These are phyloP conservation scores for Elsinoe ampelina DNA, from an alignment of 2,329 filamentous ascomycete species.

Conservation along the genomic window DNA sequence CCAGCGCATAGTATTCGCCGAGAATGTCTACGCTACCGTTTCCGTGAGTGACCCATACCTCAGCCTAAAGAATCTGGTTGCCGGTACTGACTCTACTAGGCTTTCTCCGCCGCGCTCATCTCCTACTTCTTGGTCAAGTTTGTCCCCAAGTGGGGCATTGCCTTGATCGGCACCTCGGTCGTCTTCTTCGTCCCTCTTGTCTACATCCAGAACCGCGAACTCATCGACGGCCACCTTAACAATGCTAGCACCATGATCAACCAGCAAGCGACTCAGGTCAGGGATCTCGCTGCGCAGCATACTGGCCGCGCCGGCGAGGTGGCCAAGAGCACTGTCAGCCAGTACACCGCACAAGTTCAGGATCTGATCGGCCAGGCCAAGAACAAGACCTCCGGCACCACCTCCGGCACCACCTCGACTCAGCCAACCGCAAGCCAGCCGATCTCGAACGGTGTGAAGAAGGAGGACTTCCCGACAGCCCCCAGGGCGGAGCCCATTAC, in stretches of 20 bases:
- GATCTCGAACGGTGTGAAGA: conserved; percentile 15
- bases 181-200: conserved; percentile 52
- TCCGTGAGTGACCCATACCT: conserved; percentile 38
- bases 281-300: conserved; percentile 51
- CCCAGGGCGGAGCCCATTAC: conserved; percentile 13
- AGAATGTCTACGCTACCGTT: conserved; percentile 53
- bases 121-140: conserved; percentile 59
- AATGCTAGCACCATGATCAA: conserved; percentile 46
- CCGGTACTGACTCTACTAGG: conserved; percentile 32
- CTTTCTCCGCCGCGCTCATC: conserved; percentile 49
- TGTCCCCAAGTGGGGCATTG: conserved; percentile 55
- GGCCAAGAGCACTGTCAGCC: conserved; percentile 49
- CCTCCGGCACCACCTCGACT: conserved; percentile 18
- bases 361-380: conserved; percentile 40
- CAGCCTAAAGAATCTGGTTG: not conserved
- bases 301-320: conserved; percentile 49
- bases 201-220: conserved; percentile 56
- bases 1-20: conserved; percentile 56
- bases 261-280: conserved; percentile 51
- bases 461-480: conserved; percentile 19
- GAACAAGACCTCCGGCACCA: conserved; percentile 28
- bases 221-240: conserved; percentile 52
- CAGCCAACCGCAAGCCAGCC: conserved; percentile 17
- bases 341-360: conserved; percentile 53
- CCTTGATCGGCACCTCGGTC: conserved; percentile 46